Base-by-base conservation (phyloP, 495 filamentous ascomycete species). In the Neurospora sp. region DNA sequence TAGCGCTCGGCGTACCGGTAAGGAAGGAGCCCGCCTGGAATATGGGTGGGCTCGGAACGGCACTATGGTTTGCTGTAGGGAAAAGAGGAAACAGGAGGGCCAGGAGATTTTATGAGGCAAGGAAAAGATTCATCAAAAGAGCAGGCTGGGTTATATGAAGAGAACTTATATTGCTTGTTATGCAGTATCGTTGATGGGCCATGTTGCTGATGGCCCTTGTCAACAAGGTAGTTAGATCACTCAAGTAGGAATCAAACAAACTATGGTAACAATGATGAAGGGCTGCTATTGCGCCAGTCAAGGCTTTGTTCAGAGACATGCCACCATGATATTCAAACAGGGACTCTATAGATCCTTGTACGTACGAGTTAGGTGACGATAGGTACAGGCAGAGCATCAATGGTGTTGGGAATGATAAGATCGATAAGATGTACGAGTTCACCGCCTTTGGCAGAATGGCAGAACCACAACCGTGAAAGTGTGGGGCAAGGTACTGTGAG, bases 371-470 rank as follows among this genome's bases (percentile, higher is more conserved):
- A 4, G 5, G 31, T 35, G 27, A 31, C 27, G 27, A 31, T 31
- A n/a, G n/a, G n/a, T n/a, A 31, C 27, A 31, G 9, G n/a, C n/a
- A 9, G 44, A 48, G 44, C 44, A 10, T 22, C n/a, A 20, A 22
- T 11, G 44, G 46, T 22, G 46, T 3, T 61, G 22, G 53, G 12
- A 18, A 61, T 61, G 27, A 65, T 65, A 65, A 65, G 53, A 65
- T 65, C 53, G 53, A 35, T 18, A 35, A 65, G 27, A 65, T 35
- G 27, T 27, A 31, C 27, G 11, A 37, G 12, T 72, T 78, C 72
- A 79, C 79, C 79, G 79, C 78, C 78, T 71, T 42, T 31, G 78
- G 79, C 78, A 79, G 73, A 76, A 80, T 70, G n/a, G 35, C 27
- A 61, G 53, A 65, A 37, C 53, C 53, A 9, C 27, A 65, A 65